phyloP scores from a whole-genome alignment of 2,329 filamentous ascomycete genomes.

The Aschersonia sp. region DNA sequence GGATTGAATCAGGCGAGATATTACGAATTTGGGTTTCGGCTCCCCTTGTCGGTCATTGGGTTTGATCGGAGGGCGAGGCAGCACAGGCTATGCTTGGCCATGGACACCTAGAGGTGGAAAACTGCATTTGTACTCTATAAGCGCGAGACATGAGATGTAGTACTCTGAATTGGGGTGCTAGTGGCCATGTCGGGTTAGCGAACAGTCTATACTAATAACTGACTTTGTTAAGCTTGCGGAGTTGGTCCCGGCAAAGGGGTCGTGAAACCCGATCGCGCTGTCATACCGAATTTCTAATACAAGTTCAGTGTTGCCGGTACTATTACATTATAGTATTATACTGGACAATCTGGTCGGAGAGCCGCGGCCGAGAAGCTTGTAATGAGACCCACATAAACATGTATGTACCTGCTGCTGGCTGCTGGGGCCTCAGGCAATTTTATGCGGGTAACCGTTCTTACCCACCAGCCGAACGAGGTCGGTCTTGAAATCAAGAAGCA shows the following conservation, averaged over 20 bases:
- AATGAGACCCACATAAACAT: no score
- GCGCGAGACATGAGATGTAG: slow-evolving; percentile 5
- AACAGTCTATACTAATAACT: slow-evolving; percentile 6
- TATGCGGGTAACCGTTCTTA: no score
- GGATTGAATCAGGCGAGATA: slow-evolving; percentile 2
- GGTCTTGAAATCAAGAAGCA: no score
- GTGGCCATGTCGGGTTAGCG: slow-evolving; percentile 8
- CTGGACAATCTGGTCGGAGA: no score
- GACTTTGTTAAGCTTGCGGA: background rate
- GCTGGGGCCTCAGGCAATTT: no score
- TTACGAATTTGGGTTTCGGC: background rate
- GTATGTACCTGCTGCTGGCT: no score
- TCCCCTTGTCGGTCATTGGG: no score
- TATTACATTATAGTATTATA: no score
- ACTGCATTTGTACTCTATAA: slow-evolving; percentile 6
- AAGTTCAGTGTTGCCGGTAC: no score
- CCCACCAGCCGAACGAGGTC: no score
- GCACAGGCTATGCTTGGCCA: slow-evolving; percentile 1
- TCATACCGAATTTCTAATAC: no score
- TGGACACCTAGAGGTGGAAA: slow-evolving; percentile 7
- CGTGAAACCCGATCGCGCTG: background rate
- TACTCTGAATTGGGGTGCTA: slow-evolving; percentile 1
- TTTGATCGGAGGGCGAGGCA: background rate
- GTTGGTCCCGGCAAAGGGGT: background rate
- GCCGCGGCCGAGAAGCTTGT: no score